Conservation (phyloP, 371 early-diverging fungal genomes). For the Zancudomyces culisetae region DNA sequence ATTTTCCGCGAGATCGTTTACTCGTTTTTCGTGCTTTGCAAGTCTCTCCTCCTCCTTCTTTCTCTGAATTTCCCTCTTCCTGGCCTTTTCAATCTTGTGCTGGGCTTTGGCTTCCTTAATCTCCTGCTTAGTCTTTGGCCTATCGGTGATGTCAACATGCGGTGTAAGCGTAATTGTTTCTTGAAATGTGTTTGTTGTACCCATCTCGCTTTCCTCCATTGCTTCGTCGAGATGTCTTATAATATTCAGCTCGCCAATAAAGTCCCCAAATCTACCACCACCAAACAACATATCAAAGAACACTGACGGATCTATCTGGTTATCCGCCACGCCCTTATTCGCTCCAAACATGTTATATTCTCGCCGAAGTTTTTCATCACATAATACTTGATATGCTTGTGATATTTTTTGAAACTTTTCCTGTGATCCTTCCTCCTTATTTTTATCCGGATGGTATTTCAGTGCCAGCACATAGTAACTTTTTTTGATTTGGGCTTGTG, state of each 20-base stretch:
- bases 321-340: slow-evolving; percentile 43
- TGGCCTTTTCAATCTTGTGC: slow-evolving; percentile 28
- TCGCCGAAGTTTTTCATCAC: slow-evolving; percentile 65
- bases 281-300: slow-evolving; percentile 91
- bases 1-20: slow-evolving; percentile 46
- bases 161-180: slow-evolving; percentile 14
- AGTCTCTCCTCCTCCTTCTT: slow-evolving; percentile 35
- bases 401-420: slow-evolving; percentile 86
- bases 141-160: neutral
- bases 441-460: slow-evolving; percentile 93
- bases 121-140: neutral
- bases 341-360: slow-evolving; percentile 71
- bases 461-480: slow-evolving; percentile 80
- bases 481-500: slow-evolving; percentile 79
- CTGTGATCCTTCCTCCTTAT: slow-evolving; percentile 66
- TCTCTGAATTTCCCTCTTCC: slow-evolving; percentile 15
- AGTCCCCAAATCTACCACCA: slow-evolving; percentile 78
- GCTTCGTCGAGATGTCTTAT: slow-evolving; percentile 52
- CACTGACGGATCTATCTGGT: slow-evolving; percentile 63
- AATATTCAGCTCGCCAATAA: slow-evolving; percentile 93
- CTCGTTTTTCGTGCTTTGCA: slow-evolving; percentile 43
- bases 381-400: slow-evolving; percentile 84
- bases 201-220: slow-evolving; percentile 17
- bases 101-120: slow-evolving; percentile 35
- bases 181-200: neutral